Base-by-base conservation (phyloP, 805 yeast genomes). In the Metschnikowia picachoensis region DNA sequence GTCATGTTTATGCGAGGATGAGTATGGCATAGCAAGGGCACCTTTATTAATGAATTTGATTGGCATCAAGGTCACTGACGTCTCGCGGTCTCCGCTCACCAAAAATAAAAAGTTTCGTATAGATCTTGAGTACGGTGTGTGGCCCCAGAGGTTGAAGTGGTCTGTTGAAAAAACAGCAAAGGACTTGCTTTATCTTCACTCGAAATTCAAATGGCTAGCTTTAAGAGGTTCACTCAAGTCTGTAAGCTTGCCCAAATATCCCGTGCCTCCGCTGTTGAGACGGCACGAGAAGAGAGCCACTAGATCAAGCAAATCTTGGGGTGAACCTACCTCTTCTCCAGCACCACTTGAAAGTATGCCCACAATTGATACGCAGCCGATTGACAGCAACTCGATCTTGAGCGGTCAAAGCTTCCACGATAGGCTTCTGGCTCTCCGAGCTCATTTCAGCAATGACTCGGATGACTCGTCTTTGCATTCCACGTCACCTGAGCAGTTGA, bases 51-150 rank as follows among this genome's bases (percentile, higher is more conserved):
- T 90, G 34, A 83, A 87, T 14, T 78, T 90, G 63, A 59, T 94
- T 20, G 85, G 88, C 6, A 72, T 90, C 35, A 74, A 77, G 36
- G 73, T 94, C 4, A 65, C 76, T 35, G 83, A 80, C 52, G 63
- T 73, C 9, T 70, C 82, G 0, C 62, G 64, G 46, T 70, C 56
- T 43, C 64, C 64, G 3, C 51, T 59, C 39, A 65, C 75, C 2
- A 73, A 70, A 48, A 74, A 71, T 43, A 54, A 70, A 46, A 76
- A 72, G 44, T 85, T 78, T 55, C 72, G 78, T 48, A 69, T 94
- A n/a, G 87, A 85, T 40, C 70, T 94, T 37, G 96, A 91, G 60
- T 94, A 94, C 60, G 99, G 98, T 7, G 79, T 90, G 30, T 96
- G 96, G 2, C 78, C 81, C 6, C 79, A 83, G 46, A 68, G 90